Percentiles rank a stretch among this genome's conserved stretches.
Conservation (phyloP, 1,284 basidiomycete species). For the Uromyces viciae-fabae region DNA sequence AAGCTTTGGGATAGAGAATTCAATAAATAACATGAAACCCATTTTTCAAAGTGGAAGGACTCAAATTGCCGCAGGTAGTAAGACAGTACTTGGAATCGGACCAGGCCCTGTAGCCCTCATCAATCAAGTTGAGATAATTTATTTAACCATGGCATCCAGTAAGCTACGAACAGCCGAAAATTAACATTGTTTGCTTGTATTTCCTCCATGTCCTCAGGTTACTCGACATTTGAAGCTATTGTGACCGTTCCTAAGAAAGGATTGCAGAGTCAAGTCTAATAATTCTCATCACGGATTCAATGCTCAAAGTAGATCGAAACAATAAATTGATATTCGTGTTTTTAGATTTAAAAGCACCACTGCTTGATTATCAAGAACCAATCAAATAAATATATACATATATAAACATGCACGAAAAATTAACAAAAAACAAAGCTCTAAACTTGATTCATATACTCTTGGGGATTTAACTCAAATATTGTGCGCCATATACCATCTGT, state of each 20-base stretch:
- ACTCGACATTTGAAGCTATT: constrained; percentile 39
- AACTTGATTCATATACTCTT: too few relatives aligned
- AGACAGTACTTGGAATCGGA: constrained; percentile 43
- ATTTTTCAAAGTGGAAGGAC: constrained; percentile 37
- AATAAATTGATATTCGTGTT: too few relatives aligned
- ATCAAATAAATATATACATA: too few relatives aligned
- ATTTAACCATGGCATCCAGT: neutral
- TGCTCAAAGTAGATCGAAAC: too few relatives aligned
- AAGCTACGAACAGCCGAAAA: neutral
- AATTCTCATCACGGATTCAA: too few relatives aligned
- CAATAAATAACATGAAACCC: neutral
- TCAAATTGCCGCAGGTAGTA: constrained; percentile 44
- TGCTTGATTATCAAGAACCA: too few relatives aligned
- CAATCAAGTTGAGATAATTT: constrained; percentile 33
- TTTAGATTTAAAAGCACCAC: too few relatives aligned
- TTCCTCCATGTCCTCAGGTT: neutral
- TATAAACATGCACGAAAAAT: too few relatives aligned
- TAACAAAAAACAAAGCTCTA: too few relatives aligned
- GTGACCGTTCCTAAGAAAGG: neutral
- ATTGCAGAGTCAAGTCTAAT: too few relatives aligned
- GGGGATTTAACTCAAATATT: too few relatives aligned
- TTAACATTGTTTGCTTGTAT: neutral
- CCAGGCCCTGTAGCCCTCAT: constrained; percentile 39
- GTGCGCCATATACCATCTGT: too few relatives aligned
- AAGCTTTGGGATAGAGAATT: neutral